phyloP scores from a whole-genome alignment of 2,329 filamentous ascomycete species.

The Penicillium hesseltinei region DNA sequence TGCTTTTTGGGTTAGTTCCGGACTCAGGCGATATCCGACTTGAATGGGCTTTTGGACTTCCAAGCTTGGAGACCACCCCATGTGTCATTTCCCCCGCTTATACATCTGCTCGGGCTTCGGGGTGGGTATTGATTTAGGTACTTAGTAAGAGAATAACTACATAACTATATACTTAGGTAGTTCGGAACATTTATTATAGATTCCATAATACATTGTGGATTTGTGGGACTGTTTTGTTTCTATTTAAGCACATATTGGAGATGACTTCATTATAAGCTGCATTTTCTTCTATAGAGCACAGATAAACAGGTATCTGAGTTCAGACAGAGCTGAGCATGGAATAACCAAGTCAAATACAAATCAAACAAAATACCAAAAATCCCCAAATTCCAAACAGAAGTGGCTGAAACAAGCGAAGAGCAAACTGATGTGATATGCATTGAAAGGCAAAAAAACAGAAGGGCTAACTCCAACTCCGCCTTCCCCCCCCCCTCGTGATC shows the following conservation, averaged over 20 bases:
- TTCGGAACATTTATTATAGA: not conserved
- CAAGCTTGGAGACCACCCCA: not conserved
- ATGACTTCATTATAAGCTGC: conserved; percentile 4
- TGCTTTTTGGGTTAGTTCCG: not conserved
- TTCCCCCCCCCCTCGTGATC: conserved; percentile 19
- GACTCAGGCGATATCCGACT: conserved; percentile 19
- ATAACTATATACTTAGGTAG: not conserved
- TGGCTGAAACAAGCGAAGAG: not conserved
- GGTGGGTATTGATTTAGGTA: not conserved
- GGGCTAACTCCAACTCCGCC: conserved; percentile 22
- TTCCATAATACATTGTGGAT: not conserved
- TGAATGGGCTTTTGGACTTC: not conserved
- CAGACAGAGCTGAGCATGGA: not conserved
- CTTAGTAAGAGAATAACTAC: not conserved
- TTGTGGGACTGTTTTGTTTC: not conserved
- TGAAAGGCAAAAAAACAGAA: conserved; percentile 13
- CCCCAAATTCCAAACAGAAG: not conserved
- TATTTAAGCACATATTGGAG: not conserved
- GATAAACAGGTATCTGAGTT: not conserved
- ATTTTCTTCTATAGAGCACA: not conserved
- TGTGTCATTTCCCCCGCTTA: not conserved
- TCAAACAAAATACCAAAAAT: not conserved
- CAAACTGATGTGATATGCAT: conserved; percentile 1
- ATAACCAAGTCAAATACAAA: not conserved
- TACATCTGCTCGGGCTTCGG: not conserved